Evolutionary conservation across 2,329 filamentous ascomycete genomes (phyloP).

Genomic region (Emergomyces africanus): DNA sequence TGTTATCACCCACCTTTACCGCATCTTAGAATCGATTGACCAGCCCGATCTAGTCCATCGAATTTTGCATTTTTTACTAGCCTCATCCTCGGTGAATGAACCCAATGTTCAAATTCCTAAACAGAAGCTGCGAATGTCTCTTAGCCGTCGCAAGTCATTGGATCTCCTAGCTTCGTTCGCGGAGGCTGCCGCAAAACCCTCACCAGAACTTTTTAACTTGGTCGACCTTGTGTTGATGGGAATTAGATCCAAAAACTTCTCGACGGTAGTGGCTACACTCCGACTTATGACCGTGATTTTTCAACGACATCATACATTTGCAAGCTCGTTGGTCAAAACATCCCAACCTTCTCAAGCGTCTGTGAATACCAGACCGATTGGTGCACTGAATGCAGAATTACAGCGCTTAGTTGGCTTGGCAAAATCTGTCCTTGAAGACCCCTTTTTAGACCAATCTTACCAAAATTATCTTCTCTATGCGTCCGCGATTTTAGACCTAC

Average conservation of each 20-base stretch:
- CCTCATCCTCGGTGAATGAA: slow-evolving; percentile 46
- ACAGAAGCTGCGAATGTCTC: slow-evolving; percentile 46
- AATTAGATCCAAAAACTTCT: slow-evolving; percentile 67
- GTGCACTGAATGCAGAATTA: slow-evolving; percentile 30
- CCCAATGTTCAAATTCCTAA: slow-evolving; percentile 30
- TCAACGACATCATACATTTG: slow-evolving; percentile 77
- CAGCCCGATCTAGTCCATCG: slow-evolving; percentile 91
- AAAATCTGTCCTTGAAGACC: slow-evolving; percentile 25
- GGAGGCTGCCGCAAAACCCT: slow-evolving; percentile 59
- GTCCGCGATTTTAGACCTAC: slow-evolving; percentile 37
- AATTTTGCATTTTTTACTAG: slow-evolving; percentile 83
- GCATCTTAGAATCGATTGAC: slow-evolving; percentile 81
- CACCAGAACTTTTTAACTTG: slow-evolving; percentile 82
- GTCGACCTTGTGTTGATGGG: slow-evolving; percentile 84
- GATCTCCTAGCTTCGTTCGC: slow-evolving; percentile 72
- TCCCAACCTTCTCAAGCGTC: slow-evolving; percentile 21
- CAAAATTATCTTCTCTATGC: slow-evolving; percentile 36
- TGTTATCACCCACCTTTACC: slow-evolving; percentile 81
- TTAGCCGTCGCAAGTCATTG: slow-evolving; percentile 73
- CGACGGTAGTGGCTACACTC: slow-evolving; percentile 81
- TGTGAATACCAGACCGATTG: slow-evolving; percentile 22
- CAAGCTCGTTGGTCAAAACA: slow-evolving; percentile 51
- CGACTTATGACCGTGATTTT: slow-evolving; percentile 78
- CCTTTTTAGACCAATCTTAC: slow-evolving; percentile 30
- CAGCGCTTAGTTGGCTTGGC: slow-evolving; percentile 26